Base-by-base conservation (phyloP, 2,329 filamentous ascomycete genomes). In the Cercospora janseana region DNA sequence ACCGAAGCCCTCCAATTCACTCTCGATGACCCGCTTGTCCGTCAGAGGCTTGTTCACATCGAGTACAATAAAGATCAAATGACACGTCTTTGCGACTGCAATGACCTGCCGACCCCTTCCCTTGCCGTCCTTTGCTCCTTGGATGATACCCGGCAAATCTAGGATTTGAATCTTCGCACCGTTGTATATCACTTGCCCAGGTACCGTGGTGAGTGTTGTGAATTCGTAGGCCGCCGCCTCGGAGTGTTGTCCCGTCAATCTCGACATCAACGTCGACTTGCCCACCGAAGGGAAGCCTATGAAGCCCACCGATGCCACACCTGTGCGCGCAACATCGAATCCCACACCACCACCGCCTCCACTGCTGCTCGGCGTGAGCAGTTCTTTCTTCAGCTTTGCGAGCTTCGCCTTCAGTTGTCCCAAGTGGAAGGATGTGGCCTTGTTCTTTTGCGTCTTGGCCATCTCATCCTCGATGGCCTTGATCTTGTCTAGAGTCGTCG, bases 401-500 rank as follows among this genome's bases (percentile, higher is more conserved):
- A 98, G 82, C 75, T 98, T 98, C 60, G 93, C 93, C 75, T 98
- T 98, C 62, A 98, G 77, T 75, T 97, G 92, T 66, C 81, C 79
- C 80, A 66, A 52, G 51, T 67, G 63, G 54, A 66, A 67, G 20
- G 61, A 64, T 27, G 64, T 67, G 46, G 64, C 59, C 55, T 63
- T 60, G 50, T 57, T 59, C 77, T 96, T 96, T 72, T 97, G 91
- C 67, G 91, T 96, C 75, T 82, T 82, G 77, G 90, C 88, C 92
- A 96, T 96, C 85, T 96, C 92, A 77, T 86, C 75, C 87, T 96
- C 92, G 73, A 96, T 88, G 66, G 92, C 88, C 74, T 95, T 95
- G 80, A 97, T 96, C 86, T 97, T 97, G 66, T 97, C 92, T 70
- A 96, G 90, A 32, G 92, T 97, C 55, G 92, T 97, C 79, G 92